These are phyloP conservation scores for Canavalia gladiata DNA, from an alignment of 306 rosid species.

Conservation along the genomic window DNA sequence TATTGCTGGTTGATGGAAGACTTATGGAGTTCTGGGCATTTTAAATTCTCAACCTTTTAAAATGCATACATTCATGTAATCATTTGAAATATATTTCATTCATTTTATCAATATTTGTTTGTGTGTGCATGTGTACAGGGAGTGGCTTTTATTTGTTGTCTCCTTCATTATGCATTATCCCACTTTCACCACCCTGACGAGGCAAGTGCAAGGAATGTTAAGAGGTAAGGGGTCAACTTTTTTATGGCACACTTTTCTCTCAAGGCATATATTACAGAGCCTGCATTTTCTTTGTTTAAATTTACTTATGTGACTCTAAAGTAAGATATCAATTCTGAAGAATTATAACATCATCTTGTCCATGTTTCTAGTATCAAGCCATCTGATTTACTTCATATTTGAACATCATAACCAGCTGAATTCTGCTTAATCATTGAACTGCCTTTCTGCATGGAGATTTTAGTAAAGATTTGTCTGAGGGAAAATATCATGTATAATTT, in stretches of 20 bases:
- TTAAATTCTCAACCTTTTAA: constrained; percentile 25
- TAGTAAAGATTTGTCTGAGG: constrained; percentile 20
- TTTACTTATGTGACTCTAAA: constrained; percentile 1
- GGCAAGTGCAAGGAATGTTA: constrained; percentile 65
- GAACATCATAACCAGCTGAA: constrained; percentile 27
- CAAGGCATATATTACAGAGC: constrained; percentile 28
- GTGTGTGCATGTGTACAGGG: constrained; percentile 60
- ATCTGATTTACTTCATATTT: constrained; percentile 3
- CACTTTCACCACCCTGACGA: constrained; percentile 67
- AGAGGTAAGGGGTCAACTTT: constrained; percentile 72
- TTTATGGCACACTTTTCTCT: constrained; percentile 42
- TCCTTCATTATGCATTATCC: constrained; percentile 69
- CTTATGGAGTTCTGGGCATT: constrained; percentile 34
- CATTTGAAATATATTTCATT: constrained; percentile 35
- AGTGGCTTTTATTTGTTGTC: constrained; percentile 82
- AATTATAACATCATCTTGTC: constrained; percentile 18
- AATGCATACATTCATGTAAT: constrained; percentile 28
- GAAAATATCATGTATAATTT: constrained; percentile 12
- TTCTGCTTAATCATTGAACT: constrained; percentile 24
- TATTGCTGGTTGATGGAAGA: constrained; percentile 27
- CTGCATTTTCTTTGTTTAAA: constrained; percentile 20
- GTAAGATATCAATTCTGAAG: constrained; percentile 9
- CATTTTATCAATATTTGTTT: constrained; percentile 35
- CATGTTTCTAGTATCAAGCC: not conserved
- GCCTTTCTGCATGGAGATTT: constrained; percentile 34